A percentile compares a stretch with the other conserved stretches of the same genome.
Conservation (phyloP, 169 alveolate genomes). For the Plasmodium coatneyi region DNA sequence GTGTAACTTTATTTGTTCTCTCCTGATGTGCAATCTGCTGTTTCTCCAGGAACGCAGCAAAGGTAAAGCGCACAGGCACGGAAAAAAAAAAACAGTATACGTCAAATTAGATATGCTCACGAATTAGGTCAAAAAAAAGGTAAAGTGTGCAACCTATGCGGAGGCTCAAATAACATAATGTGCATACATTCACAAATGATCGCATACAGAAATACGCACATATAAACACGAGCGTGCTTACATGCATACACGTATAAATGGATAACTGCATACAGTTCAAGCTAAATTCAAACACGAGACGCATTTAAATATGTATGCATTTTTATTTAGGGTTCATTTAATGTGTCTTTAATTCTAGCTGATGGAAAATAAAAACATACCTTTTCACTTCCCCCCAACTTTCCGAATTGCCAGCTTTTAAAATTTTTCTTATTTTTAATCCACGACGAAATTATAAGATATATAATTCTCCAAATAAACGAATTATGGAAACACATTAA, state of each 20-base stretch:
- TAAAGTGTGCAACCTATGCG: neutral
- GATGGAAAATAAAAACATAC: neutral
- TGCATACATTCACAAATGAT: neutral
- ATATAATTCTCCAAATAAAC: neutral
- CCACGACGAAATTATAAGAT: neutral
- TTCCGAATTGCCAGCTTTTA: neutral
- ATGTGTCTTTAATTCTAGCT: neutral
- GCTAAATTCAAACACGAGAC: neutral
- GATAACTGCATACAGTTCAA: neutral
- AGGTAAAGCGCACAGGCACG: neutral
- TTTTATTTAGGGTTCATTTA: neutral
- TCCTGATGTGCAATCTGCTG: neutral
- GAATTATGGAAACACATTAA: neutral
- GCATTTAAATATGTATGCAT: neutral
- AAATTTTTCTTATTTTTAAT: neutral
- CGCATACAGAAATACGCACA: neutral
- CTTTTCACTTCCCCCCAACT: neutral
- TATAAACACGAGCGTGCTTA: neutral
- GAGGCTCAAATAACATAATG: neutral
- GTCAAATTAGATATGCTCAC: neutral
- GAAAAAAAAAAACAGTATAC: neutral
- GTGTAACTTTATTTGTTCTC: neutral
- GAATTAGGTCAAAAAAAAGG: neutral
- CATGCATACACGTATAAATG: neutral
- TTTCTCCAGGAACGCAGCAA: conserved; percentile 1